Percentiles rank a stretch among this genome's conserved stretches.
Evolutionary conservation across 2,329 filamentous ascomycete genomes (phyloP).

Genomic region (Curvularia eragrostidis): DNA sequence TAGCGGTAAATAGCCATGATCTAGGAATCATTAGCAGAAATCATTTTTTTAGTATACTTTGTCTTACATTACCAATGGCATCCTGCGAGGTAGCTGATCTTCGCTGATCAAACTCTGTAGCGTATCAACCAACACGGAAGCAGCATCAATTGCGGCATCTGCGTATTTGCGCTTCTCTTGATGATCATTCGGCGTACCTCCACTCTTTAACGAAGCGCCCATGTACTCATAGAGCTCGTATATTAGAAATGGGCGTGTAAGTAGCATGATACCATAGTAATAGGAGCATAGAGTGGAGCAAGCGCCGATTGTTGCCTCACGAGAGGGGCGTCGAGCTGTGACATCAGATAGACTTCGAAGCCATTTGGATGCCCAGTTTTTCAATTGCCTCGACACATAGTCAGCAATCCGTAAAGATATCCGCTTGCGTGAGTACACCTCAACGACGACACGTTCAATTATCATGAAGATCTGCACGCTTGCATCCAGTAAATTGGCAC

Average conservation of each 20-base stretch:
- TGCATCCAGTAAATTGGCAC: constrained; percentile 39
- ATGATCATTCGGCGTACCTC: constrained; percentile 34
- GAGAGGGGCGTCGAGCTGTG: constrained; percentile 35
- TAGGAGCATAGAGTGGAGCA: constrained; percentile 61
- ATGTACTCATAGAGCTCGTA: constrained; percentile 55
- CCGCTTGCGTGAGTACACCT: constrained; percentile 54
- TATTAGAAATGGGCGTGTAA: constrained; percentile 61
- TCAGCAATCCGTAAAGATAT: constrained; percentile 52
- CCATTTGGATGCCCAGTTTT: constrained; percentile 51
- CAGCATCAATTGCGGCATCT: constrained; percentile 41
- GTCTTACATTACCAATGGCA: constrained; percentile 43
- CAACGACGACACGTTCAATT: constrained; percentile 56
- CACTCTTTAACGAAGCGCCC: constrained; percentile 41
- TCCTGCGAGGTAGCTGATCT: constrained; percentile 34
- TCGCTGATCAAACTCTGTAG: constrained; percentile 28
- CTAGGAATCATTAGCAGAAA: constrained; percentile 16
- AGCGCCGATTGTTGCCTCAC: constrained; percentile 50
- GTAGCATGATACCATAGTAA: constrained; percentile 62
- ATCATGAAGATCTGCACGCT: constrained; percentile 57
- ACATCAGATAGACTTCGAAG: constrained; percentile 39
- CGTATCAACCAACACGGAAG: constrained; percentile 37
- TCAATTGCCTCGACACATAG: constrained; percentile 52
- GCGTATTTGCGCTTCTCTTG: constrained; percentile 39
- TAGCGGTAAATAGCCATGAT: constrained; percentile 42
- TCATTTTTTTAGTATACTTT: not conserved